Conservation (phyloP, 23 red algal genomes). For the Gracilaria caudata region DNA sequence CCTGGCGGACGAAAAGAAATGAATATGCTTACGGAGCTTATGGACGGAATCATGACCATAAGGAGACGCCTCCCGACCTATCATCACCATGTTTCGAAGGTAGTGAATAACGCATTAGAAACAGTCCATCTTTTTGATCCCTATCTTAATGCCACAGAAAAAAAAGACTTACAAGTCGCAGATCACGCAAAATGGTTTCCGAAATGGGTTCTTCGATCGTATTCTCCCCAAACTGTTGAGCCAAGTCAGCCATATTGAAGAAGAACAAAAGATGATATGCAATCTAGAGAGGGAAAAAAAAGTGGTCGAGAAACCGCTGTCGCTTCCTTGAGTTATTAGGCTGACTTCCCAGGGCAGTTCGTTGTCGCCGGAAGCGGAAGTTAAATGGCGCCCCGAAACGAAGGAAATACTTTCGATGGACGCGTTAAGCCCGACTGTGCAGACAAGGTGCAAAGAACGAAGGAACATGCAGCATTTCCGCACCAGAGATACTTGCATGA, state of each 20-base stretch:
- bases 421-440: too few species aligned
- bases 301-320: neutral
- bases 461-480: neutral
- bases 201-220: conserved; percentile 89
- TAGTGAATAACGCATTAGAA: neutral
- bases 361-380: too few species aligned
- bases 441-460: neutral
- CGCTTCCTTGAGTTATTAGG: too few species aligned
- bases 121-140: neutral
- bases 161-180: conserved; percentile 67
- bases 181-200: conserved; percentile 86
- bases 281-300: neutral
- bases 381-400: too few species aligned
- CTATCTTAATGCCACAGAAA: neutral
- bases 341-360: too few species aligned
- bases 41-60: conserved; percentile 82
- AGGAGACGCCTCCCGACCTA: conserved; percentile 72
- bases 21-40: conserved; percentile 51
- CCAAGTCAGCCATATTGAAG: conserved; percentile 56
- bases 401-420: too few species aligned
- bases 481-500: neutral
- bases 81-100: neutral
- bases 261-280: neutral
- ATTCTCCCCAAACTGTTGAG: conserved; percentile 75
- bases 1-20: neutral